Evolutionary conservation across 176 grass and related monocot species (phyloP).

Genomic region (Rhynchospora breviuscula): DNA sequence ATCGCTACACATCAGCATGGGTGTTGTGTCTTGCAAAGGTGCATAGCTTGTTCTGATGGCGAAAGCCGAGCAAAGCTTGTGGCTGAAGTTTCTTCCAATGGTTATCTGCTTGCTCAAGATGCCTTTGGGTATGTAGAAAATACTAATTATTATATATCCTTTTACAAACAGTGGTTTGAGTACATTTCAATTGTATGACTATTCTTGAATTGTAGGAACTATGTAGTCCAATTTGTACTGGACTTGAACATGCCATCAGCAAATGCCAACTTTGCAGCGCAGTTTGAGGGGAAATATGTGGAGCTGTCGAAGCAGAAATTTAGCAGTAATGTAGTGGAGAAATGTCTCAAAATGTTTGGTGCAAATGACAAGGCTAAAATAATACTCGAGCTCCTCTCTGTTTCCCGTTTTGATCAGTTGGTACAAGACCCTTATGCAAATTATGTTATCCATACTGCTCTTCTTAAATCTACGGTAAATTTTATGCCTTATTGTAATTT

Average conservation of each 20-base stretch:
- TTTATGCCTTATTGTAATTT: background rate
- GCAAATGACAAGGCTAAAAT: slow-evolving; percentile 54
- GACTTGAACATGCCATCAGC: slow-evolving; percentile 48
- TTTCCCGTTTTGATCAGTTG: slow-evolving; percentile 60
- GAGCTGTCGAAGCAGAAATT: slow-evolving; percentile 81
- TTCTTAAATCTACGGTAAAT: slow-evolving; percentile 54
- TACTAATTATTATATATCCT: background rate
- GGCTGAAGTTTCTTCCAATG: slow-evolving; percentile 55
- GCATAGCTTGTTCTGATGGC: slow-evolving; percentile 52
- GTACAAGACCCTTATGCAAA: slow-evolving; percentile 84
- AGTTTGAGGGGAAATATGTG: slow-evolving; percentile 72
- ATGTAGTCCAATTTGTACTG: slow-evolving; percentile 79
- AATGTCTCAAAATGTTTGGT: slow-evolving; percentile 61
- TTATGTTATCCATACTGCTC: slow-evolving; percentile 74
- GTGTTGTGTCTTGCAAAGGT: slow-evolving; percentile 83
- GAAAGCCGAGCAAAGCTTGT: slow-evolving; percentile 53
- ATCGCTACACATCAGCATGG: slow-evolving; percentile 77
- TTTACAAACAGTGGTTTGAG: background rate
- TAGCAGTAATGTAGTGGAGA: slow-evolving; percentile 94
- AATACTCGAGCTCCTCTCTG: slow-evolving; percentile 53
- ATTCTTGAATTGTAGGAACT: slow-evolving; percentile 56
- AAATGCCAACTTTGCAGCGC: slow-evolving; percentile 52
- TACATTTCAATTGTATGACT: background rate
- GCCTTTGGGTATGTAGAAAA: slow-evolving; percentile 52
- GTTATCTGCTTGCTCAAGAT: slow-evolving; percentile 63